Evolutionary conservation across 306 rosid species (phyloP), one percentile per base, ranked within the genome.

Genomic region (Rosa multiflora): DNA sequence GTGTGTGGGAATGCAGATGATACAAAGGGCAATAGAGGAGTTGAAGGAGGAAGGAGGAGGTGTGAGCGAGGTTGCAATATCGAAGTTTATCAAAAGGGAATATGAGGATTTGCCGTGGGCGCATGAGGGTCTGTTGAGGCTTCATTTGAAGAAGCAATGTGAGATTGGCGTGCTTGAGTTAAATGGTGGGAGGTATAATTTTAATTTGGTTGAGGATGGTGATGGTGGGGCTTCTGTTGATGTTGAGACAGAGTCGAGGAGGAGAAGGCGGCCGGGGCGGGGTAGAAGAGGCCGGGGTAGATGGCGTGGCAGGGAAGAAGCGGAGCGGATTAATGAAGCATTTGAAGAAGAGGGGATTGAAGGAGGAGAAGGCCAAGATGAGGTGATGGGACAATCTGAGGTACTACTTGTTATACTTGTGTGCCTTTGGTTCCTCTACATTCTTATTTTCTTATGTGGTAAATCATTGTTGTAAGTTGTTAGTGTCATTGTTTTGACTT

Each of bases 131-230:
- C 63, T 78, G 75, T 14, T 85, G 71, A 78, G 71, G 62, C 81
- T 32, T 74, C 80, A 85, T 81, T 64, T 85, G 83, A 74, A 85
- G 61, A 81, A 78, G 61, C 83, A 81, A 49, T 85, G 85, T 79
- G 83, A 78, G 82, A 81, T 70, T 15, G 67, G 88, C 14, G 83
- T 78, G 85, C 29, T 85, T 35, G 32, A 51, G 76, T 74, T 23
- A 20, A 70, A 81, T 29, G 80, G 78, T 66, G 81, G 75, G 72
- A 39, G 9, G 43, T 85, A 85, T 73, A 20, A 8, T 67, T 23
- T 85, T 20, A 63, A 63, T 63, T 26, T 18, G 75, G 74, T 42
- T 48, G 48, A 55, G 64, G 70, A 39, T 77, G 61, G 32, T 58
- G 75, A 46, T 53, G 83, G n/a, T 53, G 52, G 32, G 67, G 72